Percentiles rank a stretch among this genome's conserved stretches.
These are phyloP conservation scores for Globisporangium yorkense DNA, from an alignment of 352 stramenopile genomes.

Conservation along the genomic window DNA sequence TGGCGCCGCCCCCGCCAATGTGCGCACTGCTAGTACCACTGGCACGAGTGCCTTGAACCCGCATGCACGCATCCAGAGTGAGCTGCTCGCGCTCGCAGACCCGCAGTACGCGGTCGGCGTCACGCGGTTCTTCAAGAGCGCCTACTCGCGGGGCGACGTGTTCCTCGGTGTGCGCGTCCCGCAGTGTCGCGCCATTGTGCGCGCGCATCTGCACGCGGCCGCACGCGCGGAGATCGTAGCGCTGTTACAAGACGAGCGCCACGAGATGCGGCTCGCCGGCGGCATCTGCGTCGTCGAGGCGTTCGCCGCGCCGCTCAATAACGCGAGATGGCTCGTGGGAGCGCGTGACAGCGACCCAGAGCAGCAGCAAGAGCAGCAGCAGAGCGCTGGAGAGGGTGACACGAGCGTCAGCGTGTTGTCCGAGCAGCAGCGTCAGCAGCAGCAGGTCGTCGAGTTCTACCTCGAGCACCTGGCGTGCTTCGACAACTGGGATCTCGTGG, in stretches of 20 bases:
- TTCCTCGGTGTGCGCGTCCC: slow-evolving; percentile 15
- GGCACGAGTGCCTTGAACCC: background rate
- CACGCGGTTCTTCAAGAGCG: slow-evolving; percentile 11
- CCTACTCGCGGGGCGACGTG: slow-evolving; percentile 11
- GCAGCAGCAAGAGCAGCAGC: too few relatives aligned
- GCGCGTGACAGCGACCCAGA: background rate
- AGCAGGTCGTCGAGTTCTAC: slow-evolving; percentile 4
- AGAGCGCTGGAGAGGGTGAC: too few relatives aligned
- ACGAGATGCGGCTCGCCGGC: slow-evolving; percentile 14
- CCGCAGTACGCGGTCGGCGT: background rate
- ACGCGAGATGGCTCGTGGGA: background rate
- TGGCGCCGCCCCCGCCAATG: background rate
- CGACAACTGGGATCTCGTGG: slow-evolving; percentile 18
- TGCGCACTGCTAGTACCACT: slow-evolving; percentile 2
- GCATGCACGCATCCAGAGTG: slow-evolving; percentile 4
- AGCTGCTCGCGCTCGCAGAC: slow-evolving; percentile 10
- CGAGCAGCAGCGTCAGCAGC: background rate
- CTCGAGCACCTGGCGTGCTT: slow-evolving; percentile 6
- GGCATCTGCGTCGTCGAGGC: slow-evolving; percentile 15
- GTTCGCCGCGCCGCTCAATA: slow-evolving; percentile 1
- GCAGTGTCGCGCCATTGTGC: slow-evolving; percentile 9
- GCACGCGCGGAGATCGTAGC: slow-evolving; percentile 3
- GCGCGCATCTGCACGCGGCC: slow-evolving; percentile 5
- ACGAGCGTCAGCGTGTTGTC: too few relatives aligned
- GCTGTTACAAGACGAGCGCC: slow-evolving; percentile 12